A percentile compares a stretch with the other conserved stretches of the same genome.
Evolutionary conservation across 805 yeast species (phyloP).

Genomic region (Clavispora fructus): DNA sequence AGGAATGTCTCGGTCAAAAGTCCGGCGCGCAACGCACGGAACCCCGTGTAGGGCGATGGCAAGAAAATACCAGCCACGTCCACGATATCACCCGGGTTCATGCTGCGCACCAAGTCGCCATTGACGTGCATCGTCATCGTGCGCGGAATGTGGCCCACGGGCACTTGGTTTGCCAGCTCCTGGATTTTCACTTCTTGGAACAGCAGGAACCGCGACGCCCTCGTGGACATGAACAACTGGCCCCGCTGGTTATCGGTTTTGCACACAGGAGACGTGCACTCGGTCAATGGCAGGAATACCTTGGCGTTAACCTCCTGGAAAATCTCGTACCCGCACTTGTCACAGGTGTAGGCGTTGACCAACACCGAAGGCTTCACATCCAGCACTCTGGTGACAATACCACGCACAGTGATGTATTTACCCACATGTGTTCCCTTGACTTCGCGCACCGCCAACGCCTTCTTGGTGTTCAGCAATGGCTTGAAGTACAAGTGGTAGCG

Average conservation of each 20-base stretch:
- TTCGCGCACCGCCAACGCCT: slow-evolving; percentile 83
- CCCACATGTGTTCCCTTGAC: slow-evolving; percentile 83
- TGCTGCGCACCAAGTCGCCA: slow-evolving; percentile 81
- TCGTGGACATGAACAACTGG: slow-evolving; percentile 82
- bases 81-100: slow-evolving; percentile 92
- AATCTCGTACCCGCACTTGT: slow-evolving; percentile 92
- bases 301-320: slow-evolving; percentile 90
- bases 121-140: slow-evolving; percentile 79
- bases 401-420: slow-evolving; percentile 81
- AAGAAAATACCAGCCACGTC: slow-evolving; percentile 89
- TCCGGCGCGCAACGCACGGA: slow-evolving; percentile 88
- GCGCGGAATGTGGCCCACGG: slow-evolving; percentile 97
- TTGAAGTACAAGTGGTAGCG: slow-evolving; percentile 82
- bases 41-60: slow-evolving; percentile 96
- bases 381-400: slow-evolving; percentile 90
- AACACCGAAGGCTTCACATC: slow-evolving; percentile 91
- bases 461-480: slow-evolving; percentile 54
- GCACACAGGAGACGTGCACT: slow-evolving; percentile 83
- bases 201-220: slow-evolving; percentile 92
- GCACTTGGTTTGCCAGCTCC: slow-evolving; percentile 93
- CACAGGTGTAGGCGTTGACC: slow-evolving; percentile 96
- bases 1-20: slow-evolving; percentile 88
- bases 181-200: slow-evolving; percentile 95
- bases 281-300: slow-evolving; percentile 80
- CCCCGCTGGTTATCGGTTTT: slow-evolving; percentile 76